Evolutionary conservation across 78 protist genomes (phyloP), one percentile per base, ranked within the genome.

Genomic region (Dictyostelium purpureum): DNA sequence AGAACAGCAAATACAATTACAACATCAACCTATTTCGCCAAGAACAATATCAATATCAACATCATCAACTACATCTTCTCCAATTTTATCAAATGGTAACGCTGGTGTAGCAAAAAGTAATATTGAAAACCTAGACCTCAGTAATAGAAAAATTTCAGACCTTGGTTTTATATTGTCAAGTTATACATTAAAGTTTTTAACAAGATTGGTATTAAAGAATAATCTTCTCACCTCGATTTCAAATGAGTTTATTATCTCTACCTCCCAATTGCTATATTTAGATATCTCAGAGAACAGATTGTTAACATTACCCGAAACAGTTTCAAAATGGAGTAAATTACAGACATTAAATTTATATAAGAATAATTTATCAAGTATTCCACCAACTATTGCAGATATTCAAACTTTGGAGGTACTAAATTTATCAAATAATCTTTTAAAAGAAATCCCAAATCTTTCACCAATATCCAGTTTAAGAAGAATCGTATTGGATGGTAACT

Each of bases 381-480:
- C 91, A 21, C 16, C 4, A 19, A 40, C 91, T 0, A 54, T 85
- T 7, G 11, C 37, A 18, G 47, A 73, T 7, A 21, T 85, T 1
- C 0, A 28, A n/a, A 21, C 57, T 33, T 43, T 85, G 52, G 82
- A 85, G 45, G 9, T 12, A 21, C 28, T 85, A 4, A 40, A 28
- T 31, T 12, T 85, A 7, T 37, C 81, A 26, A 19, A 37, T 37
- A 85, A 85, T 45, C 42, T 49, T 5, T 38, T 85, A 11, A 43
- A 26, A 16, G 82, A 85, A 21, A 14, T 85, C 1, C 91, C 91
- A 21, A 85, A 85, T 59, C 63, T 85, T 37, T 33, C 73, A 19
- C 35, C 28, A n/a, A 6, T 67, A 14, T 31, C 35, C 11, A 24
- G 28, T 16, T 56, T 85, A 42, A 40, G 37, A 19, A 37, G 57